These are phyloP conservation scores for Ophiostoma fasciatum DNA, from an alignment of 2,329 filamentous ascomycete species.

Conservation along the genomic window DNA sequence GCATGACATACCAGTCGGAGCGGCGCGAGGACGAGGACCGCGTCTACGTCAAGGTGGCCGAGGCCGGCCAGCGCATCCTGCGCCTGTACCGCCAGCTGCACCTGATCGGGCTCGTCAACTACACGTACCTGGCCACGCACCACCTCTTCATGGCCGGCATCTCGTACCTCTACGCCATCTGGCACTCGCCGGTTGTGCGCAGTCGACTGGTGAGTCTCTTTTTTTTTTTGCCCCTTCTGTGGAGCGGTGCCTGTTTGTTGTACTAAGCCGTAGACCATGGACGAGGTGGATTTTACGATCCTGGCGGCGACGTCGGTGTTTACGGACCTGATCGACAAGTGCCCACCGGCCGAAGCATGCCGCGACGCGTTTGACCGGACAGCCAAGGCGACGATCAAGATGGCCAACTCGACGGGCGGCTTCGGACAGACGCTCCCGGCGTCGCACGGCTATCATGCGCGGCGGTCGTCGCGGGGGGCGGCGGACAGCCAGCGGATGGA, in stretches of 20 bases:
- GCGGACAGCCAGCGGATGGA: slow-evolving; percentile 13
- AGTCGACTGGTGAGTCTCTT: slow-evolving; percentile 57
- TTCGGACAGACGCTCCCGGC: slow-evolving; percentile 38
- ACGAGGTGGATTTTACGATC: slow-evolving; percentile 96
- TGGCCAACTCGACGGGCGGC: slow-evolving; percentile 77
- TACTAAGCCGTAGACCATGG: slow-evolving; percentile 46
- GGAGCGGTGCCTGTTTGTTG: neutral
- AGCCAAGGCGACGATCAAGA: slow-evolving; percentile 87
- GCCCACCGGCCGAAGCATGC: slow-evolving; percentile 86
- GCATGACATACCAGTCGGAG: slow-evolving; percentile 47
- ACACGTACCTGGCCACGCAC: slow-evolving; percentile 89
- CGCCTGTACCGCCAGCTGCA: slow-evolving; percentile 84
- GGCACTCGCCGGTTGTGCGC: slow-evolving; percentile 83
- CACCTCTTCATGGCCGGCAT: slow-evolving; percentile 96
- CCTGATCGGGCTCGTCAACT: slow-evolving; percentile 77
- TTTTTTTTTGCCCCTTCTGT: too few species aligned
- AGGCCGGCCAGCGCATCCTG: slow-evolving; percentile 85
- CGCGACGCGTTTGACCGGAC: slow-evolving; percentile 90
- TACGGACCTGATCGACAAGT: slow-evolving; percentile 83
- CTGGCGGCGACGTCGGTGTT: slow-evolving; percentile 86
- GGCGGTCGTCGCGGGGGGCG: slow-evolving; percentile 15
- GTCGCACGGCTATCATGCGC: slow-evolving; percentile 4
- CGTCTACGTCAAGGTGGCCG: slow-evolving; percentile 87
- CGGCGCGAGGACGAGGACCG: slow-evolving; percentile 71
- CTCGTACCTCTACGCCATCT: slow-evolving; percentile 91